phyloP scores from a whole-genome alignment of 345 rosid species.

The Eucalyptus coolabah region DNA sequence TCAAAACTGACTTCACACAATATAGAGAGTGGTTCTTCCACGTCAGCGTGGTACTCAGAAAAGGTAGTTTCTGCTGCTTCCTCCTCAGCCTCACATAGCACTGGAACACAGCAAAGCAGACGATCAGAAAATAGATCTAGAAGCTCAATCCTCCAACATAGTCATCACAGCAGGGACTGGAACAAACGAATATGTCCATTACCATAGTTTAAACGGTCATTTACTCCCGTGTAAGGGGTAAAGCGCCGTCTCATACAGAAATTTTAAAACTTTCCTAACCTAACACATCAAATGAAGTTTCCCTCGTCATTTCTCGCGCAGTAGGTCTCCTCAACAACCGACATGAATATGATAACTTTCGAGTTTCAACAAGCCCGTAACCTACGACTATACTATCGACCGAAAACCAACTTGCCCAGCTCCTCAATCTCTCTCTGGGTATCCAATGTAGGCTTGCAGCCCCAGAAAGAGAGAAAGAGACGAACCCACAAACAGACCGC shows the following conservation, averaged over 20 bases:
- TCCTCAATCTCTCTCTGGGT: background rate
- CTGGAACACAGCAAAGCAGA: conserved; percentile 1
- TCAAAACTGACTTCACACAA: conserved; percentile 20
- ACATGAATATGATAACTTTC: background rate
- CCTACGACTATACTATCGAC: background rate
- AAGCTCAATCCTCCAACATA: background rate
- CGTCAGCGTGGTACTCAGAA: background rate
- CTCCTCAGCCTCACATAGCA: conserved; percentile 8
- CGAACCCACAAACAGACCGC: background rate
- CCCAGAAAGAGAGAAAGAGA: background rate
- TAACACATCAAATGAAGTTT: background rate
- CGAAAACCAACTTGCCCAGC: background rate
- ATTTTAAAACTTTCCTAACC: background rate
- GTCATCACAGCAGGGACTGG: background rate
- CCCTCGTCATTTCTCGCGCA: background rate
- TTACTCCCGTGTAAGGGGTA: background rate
- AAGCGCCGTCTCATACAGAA: background rate
- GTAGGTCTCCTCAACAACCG: background rate
- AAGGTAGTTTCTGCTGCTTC: conserved; percentile 20
- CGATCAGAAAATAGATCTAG: background rate
- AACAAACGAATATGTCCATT: background rate
- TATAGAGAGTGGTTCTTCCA: conserved; percentile 1
- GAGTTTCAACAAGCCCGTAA: background rate
- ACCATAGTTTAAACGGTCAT: background rate
- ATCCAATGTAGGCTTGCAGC: background rate